Base-by-base conservation (phyloP, 768 basidiomycete genomes). In the Polyporus arcularius region DNA sequence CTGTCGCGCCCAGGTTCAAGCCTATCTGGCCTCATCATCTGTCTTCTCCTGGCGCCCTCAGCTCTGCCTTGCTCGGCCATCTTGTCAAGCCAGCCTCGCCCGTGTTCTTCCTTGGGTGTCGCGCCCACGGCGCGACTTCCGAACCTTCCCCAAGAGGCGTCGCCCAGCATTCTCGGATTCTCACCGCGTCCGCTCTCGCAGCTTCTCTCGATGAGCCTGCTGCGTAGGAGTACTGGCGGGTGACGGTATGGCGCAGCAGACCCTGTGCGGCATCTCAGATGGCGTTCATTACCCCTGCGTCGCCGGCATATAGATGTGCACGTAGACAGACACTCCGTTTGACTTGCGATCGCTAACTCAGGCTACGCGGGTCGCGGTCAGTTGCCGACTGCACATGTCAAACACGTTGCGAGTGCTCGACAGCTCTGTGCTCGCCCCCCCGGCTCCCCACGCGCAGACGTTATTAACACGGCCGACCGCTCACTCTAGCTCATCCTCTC, bases 311-410 rank as follows among this genome's bases (percentile, higher is more conserved):
- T 55, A 61, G 54, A 56, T 56, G 47, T 45, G n/a, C 21, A 43
- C 12, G 60, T 45, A 32, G 16, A 56, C 48, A 32, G 32, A 32
- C 15, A 52, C 60, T 55, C 61, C 57, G 53, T 58, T 63, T 63
- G 62, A 63, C 62, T 58, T 39, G 57, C 61, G 57, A 43, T 52
- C 57, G 62, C 53, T 59, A 39, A 43, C 15, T 45, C 43, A 11
- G 35, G 35, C 28, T 28, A 26, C 46, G 28, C 46, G 46, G 46
- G 46, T 48, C 46, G 46, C 41, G 53, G 21, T 55, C 53, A 35
- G 52, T 54, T 63, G 57, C 53, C 57, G 62, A 52, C 53, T 55
- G 57, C 62, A 59, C 62, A 63, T 63, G 62, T 59, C 57, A n/a
- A 59, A 63, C 62, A 63, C 62, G 62, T 63, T 63, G 56, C 42